Base-by-base conservation (phyloP, 139 green algal genomes). In the Auxenochlorella pyrenoidosa region DNA sequence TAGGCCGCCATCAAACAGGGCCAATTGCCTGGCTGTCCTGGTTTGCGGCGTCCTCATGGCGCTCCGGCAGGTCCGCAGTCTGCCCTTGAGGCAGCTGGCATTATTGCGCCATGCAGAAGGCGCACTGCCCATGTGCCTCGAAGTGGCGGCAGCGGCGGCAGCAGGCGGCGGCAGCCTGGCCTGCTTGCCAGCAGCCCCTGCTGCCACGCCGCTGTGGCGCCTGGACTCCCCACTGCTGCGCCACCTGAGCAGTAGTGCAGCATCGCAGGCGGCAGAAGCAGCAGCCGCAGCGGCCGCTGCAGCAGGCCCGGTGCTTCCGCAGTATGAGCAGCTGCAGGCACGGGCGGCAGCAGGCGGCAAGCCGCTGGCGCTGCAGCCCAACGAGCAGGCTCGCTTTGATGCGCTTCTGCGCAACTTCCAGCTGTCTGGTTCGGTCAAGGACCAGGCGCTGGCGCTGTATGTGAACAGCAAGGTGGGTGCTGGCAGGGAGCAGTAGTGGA, bases 401-500 rank as follows among this genome's bases (percentile, higher is more conserved):
- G 71, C 82, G n/a, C 65, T 86, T 44, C 73, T 89, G 65, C 88
- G 82, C 32, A 59, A 77, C 41, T 88, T 93, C 43, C 34, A 60
- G 26, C 66, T 71, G 1, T 89, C 79, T 40, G 82, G 75, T 1
- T 59, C 43, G 6, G 83, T 89, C 10, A 82, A 88, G 65, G 88
- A 93, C 63, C 83, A 89, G 75, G 86, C 90, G 2, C 80, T 92
- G n/a, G 90, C 86, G 38, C 75, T 93, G 34, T 93, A 93, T 66
- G 83, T 93, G 15, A 93, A 92, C 65, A 65, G 77, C 24, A 86
- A 82, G 76, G 83, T 82, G 65, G 3, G 79, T 66, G 43, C 41
- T 36, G 13, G 16, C 0, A 26, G 8, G 43, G 30, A 32, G 41
- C 4, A 41, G 19, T 13, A 41, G 68, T 78, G 34, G 19, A 58